Evolutionary conservation across 192 early-diverging fungal species (phyloP).

Genomic region (Gigaspora rosea): DNA sequence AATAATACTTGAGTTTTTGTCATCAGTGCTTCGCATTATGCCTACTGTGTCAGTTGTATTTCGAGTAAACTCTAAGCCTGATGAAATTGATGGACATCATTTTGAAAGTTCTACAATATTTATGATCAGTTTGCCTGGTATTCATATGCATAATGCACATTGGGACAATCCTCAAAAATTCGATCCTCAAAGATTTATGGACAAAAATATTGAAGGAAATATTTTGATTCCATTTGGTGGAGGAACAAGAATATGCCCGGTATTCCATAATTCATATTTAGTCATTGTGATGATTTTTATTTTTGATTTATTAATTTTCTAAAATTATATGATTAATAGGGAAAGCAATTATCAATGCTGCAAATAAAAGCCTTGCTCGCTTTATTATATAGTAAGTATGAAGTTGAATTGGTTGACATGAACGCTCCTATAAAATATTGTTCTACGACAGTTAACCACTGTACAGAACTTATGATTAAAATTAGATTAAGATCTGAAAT

Average conservation of each 20-base stretch:
- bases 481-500: background rate
- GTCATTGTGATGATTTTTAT: background rate
- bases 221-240: background rate
- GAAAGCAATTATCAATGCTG: background rate
- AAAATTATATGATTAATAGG: background rate
- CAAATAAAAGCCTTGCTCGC: background rate
- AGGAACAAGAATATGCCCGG: background rate
- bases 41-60: background rate
- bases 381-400: background rate
- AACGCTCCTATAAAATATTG: background rate
- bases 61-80: background rate
- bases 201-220: background rate
- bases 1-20: background rate
- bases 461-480: background rate
- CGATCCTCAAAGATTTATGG: background rate
- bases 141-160: background rate
- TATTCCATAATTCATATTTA: background rate
- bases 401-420: background rate
- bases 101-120: background rate
- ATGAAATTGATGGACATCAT: constrained; percentile 1
- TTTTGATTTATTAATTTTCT: background rate
- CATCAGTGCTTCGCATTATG: background rate
- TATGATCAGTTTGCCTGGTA: background rate
- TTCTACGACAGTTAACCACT: background rate
- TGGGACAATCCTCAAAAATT: background rate